Base-by-base conservation (phyloP, 345 rosid genomes). In the Litchi chinensis region DNA sequence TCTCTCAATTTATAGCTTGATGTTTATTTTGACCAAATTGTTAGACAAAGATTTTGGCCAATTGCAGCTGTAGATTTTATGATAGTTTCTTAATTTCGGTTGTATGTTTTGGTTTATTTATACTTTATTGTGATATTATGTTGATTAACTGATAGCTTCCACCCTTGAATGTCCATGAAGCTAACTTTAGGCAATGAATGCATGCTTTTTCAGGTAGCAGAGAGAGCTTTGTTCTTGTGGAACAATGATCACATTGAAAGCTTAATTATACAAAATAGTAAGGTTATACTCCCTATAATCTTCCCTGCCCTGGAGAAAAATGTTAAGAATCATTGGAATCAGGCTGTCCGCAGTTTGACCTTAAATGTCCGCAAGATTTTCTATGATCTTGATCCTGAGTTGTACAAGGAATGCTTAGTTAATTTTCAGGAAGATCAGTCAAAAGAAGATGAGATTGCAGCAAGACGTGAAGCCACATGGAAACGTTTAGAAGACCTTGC, bases 221-320 rank as follows among this genome's bases (percentile, higher is more conserved):
- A 91, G 82, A 83, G 93, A 85, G 93, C 95, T 68, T 81, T 91
- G 77, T 90, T 87, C 82, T 85, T 90, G 76, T 91, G 95, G 95
- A 90, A 90, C 87, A 90, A 91, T 64, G 89, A 90, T 74, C 95
- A 91, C 87, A 91, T 91, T 0, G 92, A 88, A 80, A 91, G 87
- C 82, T 80, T 91, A 69, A 90, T 91, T 63, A 83, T 83, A 82
- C 93, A 91, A 79, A 90, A 88, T 70, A 88, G 91, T 56, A 90
- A 83, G 75, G 88, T 89, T 9, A 83, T 91, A 80, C 83, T 91
- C 67, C 93, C 93, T 5, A 84, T 91, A 78, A 89, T 91, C 82
- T 88, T 88, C 88, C 91, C 90, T 40, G 87, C 89, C 15, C 72
- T 91, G 50, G 91, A 91, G 89, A 87, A 85, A 82, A 91, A 91